A percentile compares a stretch with the other conserved stretches of the same genome.
Conservation (phyloP, 2,329 filamentous ascomycete species). For the Colletotrichum sp. region DNA sequence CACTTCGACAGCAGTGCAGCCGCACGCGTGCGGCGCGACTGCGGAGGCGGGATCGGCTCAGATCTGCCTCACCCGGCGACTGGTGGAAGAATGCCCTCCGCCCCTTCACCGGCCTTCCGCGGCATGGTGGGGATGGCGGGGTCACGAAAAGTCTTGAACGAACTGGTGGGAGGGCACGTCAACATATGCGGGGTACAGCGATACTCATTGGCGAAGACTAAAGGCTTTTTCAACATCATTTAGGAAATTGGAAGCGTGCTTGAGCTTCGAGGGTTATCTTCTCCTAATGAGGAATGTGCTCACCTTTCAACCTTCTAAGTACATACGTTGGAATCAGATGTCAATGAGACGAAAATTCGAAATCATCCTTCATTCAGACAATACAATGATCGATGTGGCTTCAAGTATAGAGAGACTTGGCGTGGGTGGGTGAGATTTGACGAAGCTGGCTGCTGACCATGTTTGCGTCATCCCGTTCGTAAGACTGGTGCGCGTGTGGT, state of each 20-base stretch:
- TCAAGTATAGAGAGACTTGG: neutral
- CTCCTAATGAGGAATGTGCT: neutral
- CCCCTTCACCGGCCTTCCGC: neutral
- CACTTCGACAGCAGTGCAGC: neutral
- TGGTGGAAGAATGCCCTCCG: neutral
- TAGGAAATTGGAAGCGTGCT: neutral
- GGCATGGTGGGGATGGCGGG: neutral
- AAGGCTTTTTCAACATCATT: neutral
- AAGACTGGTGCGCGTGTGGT: neutral
- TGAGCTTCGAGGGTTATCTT: neutral
- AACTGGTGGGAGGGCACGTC: neutral
- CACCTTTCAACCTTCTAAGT: neutral
- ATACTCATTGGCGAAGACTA: neutral
- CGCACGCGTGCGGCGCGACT: neutral
- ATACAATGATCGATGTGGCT: neutral
- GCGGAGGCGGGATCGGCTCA: neutral
- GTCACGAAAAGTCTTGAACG: neutral
- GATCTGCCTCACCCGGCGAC: neutral
- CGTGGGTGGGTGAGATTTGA: neutral
- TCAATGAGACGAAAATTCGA: rapidly evolving
- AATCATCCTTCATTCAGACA: neutral
- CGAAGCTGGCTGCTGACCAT: neutral
- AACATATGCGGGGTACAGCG: neutral
- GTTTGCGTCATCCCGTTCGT: neutral
- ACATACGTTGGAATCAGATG: rapidly evolving